These are phyloP conservation scores for Cyberlindnera amylophila DNA, from an alignment of 805 yeast genomes.

Conservation along the genomic window DNA sequence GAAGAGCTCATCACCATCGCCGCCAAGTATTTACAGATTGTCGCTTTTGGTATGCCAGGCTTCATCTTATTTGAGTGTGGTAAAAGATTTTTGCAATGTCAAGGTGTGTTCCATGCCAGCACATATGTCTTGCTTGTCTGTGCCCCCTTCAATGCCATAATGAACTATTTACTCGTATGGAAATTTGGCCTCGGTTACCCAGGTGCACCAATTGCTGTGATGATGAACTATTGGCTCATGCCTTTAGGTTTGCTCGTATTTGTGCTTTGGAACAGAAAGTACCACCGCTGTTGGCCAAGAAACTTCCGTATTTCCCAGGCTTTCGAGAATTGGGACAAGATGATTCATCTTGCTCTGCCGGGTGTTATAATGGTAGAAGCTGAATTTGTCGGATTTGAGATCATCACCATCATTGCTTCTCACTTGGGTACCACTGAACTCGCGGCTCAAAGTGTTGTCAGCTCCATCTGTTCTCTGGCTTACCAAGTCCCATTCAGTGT, in stretches of 20 bases:
- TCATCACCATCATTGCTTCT: slow-evolving; percentile 65
- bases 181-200: slow-evolving; percentile 70
- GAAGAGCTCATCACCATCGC: slow-evolving; percentile 36
- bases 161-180: slow-evolving; percentile 77
- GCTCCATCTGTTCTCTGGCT: slow-evolving; percentile 59
- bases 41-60: slow-evolving; percentile 73
- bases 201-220: slow-evolving; percentile 81
- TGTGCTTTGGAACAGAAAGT: slow-evolving; percentile 42
- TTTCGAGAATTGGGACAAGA: slow-evolving; percentile 48
- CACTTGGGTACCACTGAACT: slow-evolving; percentile 63
- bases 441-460: slow-evolving; percentile 72
- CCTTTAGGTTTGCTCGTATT: slow-evolving; percentile 25
- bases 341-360: slow-evolving; percentile 57
- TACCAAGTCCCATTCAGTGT: slow-evolving; percentile 73
- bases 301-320: slow-evolving; percentile 35
- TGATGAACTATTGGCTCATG: slow-evolving; percentile 70
- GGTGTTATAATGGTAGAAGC: slow-evolving; percentile 75
- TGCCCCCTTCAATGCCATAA: slow-evolving; percentile 65
- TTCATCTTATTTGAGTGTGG: slow-evolving; percentile 74
- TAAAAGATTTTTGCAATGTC: slow-evolving; percentile 83
- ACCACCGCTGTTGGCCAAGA: slow-evolving; percentile 57
- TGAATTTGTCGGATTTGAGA: slow-evolving; percentile 71
- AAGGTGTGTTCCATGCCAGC: slow-evolving; percentile 81
- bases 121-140: slow-evolving; percentile 62
- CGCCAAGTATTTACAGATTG: slow-evolving; percentile 47